Evolutionary conservation across 2,329 filamentous ascomycete genomes (phyloP).

Genomic region (Calonectria hongkongensis): DNA sequence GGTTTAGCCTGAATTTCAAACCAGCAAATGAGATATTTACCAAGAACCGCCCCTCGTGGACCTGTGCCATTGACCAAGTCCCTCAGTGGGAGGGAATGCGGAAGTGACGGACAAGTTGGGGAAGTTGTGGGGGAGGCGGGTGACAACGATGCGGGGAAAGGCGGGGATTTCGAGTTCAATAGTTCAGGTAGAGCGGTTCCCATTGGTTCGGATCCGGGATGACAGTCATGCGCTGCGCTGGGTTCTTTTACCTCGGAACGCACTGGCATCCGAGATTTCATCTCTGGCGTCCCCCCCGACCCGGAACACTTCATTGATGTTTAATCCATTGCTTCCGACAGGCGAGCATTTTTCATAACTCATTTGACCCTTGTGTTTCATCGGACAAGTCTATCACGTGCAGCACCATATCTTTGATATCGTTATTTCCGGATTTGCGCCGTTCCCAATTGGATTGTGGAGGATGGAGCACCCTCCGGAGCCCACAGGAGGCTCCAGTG

Average conservation of each 20-base stretch:
- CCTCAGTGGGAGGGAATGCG: slow-evolving; percentile 55
- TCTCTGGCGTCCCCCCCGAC: neutral
- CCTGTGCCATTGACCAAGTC: slow-evolving; percentile 43
- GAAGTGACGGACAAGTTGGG: slow-evolving; percentile 42
- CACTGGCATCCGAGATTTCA: slow-evolving; percentile 21
- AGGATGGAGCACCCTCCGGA: slow-evolving; percentile 36
- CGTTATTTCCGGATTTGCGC: slow-evolving; percentile 25
- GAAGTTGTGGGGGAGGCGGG: slow-evolving; percentile 3
- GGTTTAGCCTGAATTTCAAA: slow-evolving; percentile 42
- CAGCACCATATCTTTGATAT: neutral
- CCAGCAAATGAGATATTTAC: slow-evolving; percentile 56
- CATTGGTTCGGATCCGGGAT: slow-evolving; percentile 8
- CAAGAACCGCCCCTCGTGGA: slow-evolving; percentile 54
- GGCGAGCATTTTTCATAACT: neutral
- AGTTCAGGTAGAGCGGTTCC: neutral
- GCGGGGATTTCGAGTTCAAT: neutral
- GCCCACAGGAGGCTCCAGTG: slow-evolving; percentile 11
- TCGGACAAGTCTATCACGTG: slow-evolving; percentile 3
- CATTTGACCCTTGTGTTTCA: neutral
- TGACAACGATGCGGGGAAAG: slow-evolving; percentile 7
- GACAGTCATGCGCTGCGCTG: neutral
- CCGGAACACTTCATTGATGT: slow-evolving; percentile 18
- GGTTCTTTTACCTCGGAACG: slow-evolving; percentile 20
- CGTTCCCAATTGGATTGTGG: neutral
- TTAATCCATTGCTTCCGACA: slow-evolving; percentile 23